A percentile compares a stretch with the other conserved stretches of the same genome.
phyloP scores from a whole-genome alignment of 2,329 filamentous ascomycete species.

The Diaporthe capsici region DNA sequence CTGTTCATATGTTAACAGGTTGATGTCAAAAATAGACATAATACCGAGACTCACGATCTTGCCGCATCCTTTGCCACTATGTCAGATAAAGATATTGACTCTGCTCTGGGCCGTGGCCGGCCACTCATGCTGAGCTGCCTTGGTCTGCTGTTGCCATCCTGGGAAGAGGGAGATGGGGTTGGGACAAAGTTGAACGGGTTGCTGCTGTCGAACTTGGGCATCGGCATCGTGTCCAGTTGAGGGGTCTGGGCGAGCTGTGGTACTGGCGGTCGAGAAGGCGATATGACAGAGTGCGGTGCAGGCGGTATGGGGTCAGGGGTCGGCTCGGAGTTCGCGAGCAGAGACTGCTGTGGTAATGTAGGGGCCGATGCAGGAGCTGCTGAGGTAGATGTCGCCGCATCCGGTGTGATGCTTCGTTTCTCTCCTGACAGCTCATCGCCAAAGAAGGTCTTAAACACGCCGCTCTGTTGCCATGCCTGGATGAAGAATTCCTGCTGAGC shows the following conservation, averaged over 20 bases:
- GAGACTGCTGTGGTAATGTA: constrained; percentile 28
- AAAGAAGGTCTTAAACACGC: constrained; percentile 54
- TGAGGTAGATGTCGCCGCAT: constrained; percentile 23
- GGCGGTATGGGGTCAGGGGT: constrained; percentile 23
- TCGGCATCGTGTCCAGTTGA: constrained; percentile 21
- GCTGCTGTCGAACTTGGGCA: constrained; percentile 30
- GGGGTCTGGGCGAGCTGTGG: constrained; percentile 37
- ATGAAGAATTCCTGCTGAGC: constrained; percentile 55
- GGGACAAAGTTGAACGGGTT: constrained; percentile 39
- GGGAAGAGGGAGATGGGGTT: constrained; percentile 43
- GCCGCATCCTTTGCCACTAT: constrained; percentile 54
- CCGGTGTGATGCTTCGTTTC: constrained; percentile 34
- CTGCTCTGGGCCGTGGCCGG: constrained; percentile 36
- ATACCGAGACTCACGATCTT: constrained; percentile 49
- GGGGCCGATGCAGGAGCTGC: background rate
- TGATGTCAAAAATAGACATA: background rate
- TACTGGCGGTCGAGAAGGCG: constrained; percentile 31
- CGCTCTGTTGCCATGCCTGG: constrained; percentile 53
- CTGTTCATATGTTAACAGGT: constrained; percentile 44
- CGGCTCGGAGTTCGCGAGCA: background rate
- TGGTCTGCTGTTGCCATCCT: constrained; percentile 41
- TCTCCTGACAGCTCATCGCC: constrained; percentile 44
- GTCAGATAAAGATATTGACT: constrained; percentile 51
- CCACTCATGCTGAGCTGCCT: constrained; percentile 38
- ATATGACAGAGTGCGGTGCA: constrained; percentile 28